Evolutionary conservation across 441 rosid species (phyloP).

Genomic region (Erodium texanum): DNA sequence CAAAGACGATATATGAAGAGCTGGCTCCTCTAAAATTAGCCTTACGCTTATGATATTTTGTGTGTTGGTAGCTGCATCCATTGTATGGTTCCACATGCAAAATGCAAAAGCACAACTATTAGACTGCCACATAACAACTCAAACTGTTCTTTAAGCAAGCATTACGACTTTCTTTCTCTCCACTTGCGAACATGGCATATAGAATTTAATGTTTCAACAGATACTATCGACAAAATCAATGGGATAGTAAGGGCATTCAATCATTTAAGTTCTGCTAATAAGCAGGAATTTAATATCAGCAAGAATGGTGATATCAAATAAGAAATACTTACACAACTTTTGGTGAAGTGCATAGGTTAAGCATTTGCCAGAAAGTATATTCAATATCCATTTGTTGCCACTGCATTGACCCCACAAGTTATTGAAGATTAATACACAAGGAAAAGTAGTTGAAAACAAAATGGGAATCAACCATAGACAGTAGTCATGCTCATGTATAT

Average conservation of each 20-base stretch:
- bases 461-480: not conserved
- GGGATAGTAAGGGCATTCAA: not conserved
- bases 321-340: slow-evolving; percentile 77
- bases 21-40: slow-evolving; percentile 14
- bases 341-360: slow-evolving; percentile 89
- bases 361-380: slow-evolving; percentile 99
- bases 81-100: slow-evolving; percentile 40
- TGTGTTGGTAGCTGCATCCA: slow-evolving; percentile 84
- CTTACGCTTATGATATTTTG: slow-evolving; percentile 97
- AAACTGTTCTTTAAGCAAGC: too few species aligned
- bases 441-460: too few species aligned
- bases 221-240: not conserved
- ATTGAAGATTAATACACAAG: too few species aligned
- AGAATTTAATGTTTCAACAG: too few species aligned
- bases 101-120: slow-evolving; percentile 27
- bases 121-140: slow-evolving; percentile 16
- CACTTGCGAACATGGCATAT: too few species aligned
- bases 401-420: slow-evolving; percentile 32
- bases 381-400: slow-evolving; percentile 99
- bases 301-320: not conserved
- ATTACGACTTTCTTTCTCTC: too few species aligned
- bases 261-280: not conserved
- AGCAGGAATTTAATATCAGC: not conserved
- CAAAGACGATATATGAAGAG: not conserved
- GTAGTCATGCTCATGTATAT: not conserved